phyloP scores from a whole-genome alignment of 768 basidiomycete species.

The Macrolepiota dolichaula region DNA sequence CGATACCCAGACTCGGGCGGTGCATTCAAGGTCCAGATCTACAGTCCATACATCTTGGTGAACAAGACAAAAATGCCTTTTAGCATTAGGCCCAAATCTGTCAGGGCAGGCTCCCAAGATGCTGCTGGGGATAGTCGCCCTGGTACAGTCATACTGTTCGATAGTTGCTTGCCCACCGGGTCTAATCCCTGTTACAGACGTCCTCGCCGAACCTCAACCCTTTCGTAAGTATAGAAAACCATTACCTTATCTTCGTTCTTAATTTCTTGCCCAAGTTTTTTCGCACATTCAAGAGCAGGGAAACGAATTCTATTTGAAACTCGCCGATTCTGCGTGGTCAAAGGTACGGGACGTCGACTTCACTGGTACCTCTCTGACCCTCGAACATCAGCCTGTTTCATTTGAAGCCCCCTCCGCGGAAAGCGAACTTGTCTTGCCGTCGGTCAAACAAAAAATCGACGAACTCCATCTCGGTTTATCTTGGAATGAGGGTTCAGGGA shows the following conservation, averaged over 20 bases:
- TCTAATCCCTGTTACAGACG: slow-evolving; percentile 11
- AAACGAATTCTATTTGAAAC: slow-evolving; percentile 77
- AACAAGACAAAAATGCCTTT: slow-evolving; percentile 94
- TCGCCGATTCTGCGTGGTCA: slow-evolving; percentile 88
- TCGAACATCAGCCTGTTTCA: slow-evolving; percentile 58
- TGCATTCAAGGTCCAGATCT: slow-evolving; percentile 95
- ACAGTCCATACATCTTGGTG: slow-evolving; percentile 82
- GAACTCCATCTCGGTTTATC: slow-evolving; percentile 84
- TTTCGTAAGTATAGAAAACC: slow-evolving; percentile 59
- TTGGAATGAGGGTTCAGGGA: slow-evolving; percentile 92
- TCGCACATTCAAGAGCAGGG: slow-evolving; percentile 79
- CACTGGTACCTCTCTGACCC: background rate
- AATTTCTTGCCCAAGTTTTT: slow-evolving; percentile 53
- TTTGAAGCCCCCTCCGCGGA: slow-evolving; percentile 94
- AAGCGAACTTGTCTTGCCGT: slow-evolving; percentile 70
- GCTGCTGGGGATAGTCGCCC: slow-evolving; percentile 77
- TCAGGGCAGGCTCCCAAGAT: slow-evolving; percentile 64
- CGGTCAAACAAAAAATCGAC: slow-evolving; percentile 56
- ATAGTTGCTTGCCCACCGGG: background rate
- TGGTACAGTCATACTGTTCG: slow-evolving; percentile 39
- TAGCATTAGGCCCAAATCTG: slow-evolving; percentile 62
- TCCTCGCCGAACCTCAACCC: slow-evolving; percentile 55
- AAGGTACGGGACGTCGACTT: slow-evolving; percentile 43
- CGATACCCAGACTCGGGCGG: slow-evolving; percentile 89
- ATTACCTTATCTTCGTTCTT: slow-evolving; percentile 1